Base-by-base conservation (phyloP, 2,329 filamentous ascomycete genomes). In the Didymellaceae sp. region DNA sequence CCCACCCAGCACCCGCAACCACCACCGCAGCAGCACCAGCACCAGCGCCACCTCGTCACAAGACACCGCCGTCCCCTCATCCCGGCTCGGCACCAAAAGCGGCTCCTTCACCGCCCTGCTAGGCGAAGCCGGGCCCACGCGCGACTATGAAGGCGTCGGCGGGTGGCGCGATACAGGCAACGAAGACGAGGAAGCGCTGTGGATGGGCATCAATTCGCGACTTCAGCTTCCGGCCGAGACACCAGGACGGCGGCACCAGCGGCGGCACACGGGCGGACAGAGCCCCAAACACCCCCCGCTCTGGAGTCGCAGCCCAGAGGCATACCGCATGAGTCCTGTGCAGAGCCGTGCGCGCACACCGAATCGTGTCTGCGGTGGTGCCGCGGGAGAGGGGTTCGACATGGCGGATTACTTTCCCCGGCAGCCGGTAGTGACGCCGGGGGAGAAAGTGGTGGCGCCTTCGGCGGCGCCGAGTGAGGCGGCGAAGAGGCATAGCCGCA, bases 91-190 rank as follows among this genome's bases (percentile, higher is more conserved):
- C 14, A 55, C 57, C 11, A 74, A 73, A 50, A 71, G 62, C 42
- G 67, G 62, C 3, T 71, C 67, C 1, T 68, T 73, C 37, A 67
- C 68, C 11, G 65, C 65, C 1, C 59, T 76, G 22, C 44, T 75
- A 20, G 63, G 67, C 20, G 65, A 62, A 20, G 64, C 65, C 35
- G 67, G 68, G 10, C 40, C 66, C 3, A 66, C 66, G 10, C 63
- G 74, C 25, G 76, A 78, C 54, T 78, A 72, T 40, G 76, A 78
- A 48, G 74, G 74, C 42, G 71, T 78, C 1, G 76, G 76, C 20
- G 76, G 76, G 1, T 74, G 71, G 71, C 61, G 70, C 34, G 62
- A 72, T 13, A 54, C 69, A 3, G 68, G 66, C 10, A 70, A 70
- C 20, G 69, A 72, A 1, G 73, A 75, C 5, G 75, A 77, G 33